Percentiles rank a stretch among this genome's conserved stretches.
These are phyloP conservation scores for Yamadazyma oceani DNA, from an alignment of 1,139 yeast genomes.

Conservation along the genomic window DNA sequence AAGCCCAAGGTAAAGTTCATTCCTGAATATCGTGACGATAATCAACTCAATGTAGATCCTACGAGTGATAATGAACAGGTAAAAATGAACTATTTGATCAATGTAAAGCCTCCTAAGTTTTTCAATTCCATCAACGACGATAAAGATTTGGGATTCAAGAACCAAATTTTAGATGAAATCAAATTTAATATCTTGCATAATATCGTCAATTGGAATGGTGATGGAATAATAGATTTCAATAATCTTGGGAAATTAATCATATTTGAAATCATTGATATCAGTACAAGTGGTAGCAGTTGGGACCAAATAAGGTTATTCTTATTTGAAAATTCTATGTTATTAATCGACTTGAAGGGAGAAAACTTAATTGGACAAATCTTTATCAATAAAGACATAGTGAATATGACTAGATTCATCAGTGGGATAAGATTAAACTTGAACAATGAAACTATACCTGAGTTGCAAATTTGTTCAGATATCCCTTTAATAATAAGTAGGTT, in stretches of 20 bases:
- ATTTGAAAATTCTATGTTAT: conserved; percentile 39
- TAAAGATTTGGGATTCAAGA: conserved; percentile 14
- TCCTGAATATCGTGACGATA: conserved; percentile 15
- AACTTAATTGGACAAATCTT: conserved; percentile 33
- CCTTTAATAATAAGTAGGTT: conserved; percentile 43
- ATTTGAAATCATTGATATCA: conserved; percentile 45
- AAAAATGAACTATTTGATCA: conserved; percentile 24
- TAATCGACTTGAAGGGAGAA: conserved; percentile 31
- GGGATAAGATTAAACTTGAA: conserved; percentile 39
- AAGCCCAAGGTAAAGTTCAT: conserved; percentile 22
- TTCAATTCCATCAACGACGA: conserved; percentile 17
- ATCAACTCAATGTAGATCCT: conserved; percentile 7
- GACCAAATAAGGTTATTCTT: conserved; percentile 36
- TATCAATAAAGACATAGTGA: conserved; percentile 31
- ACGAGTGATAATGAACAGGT: conserved; percentile 11
- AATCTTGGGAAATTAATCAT: conserved; percentile 23
- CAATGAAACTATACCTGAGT: conserved; percentile 45
- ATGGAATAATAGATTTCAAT: conserved; percentile 15
- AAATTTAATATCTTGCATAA: conserved; percentile 16
- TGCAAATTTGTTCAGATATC: conserved; percentile 37
- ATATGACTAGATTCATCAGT: conserved; percentile 23
- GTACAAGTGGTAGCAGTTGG: conserved; percentile 39
- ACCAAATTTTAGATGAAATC: conserved; percentile 17
- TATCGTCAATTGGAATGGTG: conserved; percentile 14
- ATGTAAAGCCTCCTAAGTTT: conserved; percentile 28